phyloP scores from a whole-genome alignment of 257 asterid species.

The Mitragyna speciosa region DNA sequence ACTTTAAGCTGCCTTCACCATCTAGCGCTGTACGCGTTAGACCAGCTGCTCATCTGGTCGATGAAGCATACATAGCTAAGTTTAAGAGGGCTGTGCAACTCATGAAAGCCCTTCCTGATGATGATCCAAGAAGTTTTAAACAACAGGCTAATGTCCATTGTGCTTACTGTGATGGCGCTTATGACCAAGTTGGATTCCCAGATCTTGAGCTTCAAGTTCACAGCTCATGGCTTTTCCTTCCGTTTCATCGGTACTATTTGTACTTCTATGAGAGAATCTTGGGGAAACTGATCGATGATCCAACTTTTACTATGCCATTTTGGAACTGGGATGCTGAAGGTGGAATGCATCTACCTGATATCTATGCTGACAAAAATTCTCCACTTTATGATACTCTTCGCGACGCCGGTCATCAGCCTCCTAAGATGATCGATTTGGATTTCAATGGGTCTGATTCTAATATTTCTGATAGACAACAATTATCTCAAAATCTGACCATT shows the following conservation, averaged over 20 bases:
- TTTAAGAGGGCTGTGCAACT: constrained; percentile 54
- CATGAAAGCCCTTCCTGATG: constrained; percentile 75
- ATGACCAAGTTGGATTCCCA: constrained; percentile 76
- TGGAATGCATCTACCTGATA: constrained; percentile 60
- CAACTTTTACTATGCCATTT: constrained; percentile 66
- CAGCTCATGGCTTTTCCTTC: constrained; percentile 70
- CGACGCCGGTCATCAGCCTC: constrained; percentile 65
- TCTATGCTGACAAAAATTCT: constrained; percentile 49
- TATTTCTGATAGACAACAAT: constrained; percentile 27
- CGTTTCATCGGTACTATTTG: constrained; percentile 66
- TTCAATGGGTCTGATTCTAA: constrained; percentile 37
- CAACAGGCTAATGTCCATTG: constrained; percentile 83
- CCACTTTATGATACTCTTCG: constrained; percentile 58
- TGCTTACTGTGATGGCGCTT: constrained; percentile 85
- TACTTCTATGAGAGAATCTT: constrained; percentile 72
- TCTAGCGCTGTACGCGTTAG: constrained; percentile 45
- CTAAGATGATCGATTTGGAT: constrained; percentile 51
- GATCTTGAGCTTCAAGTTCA: constrained; percentile 78
- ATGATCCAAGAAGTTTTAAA: constrained; percentile 76
- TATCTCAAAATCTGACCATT: constrained; percentile 42
- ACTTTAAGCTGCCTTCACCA: constrained; percentile 50
- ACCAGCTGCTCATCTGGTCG: constrained; percentile 72
- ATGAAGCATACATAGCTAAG: constrained; percentile 49
- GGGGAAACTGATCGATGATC: constrained; percentile 64
- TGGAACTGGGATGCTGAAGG: constrained; percentile 80